phyloP scores from a whole-genome alignment of 768 basidiomycete genomes.

The Megacollybia marginata region DNA sequence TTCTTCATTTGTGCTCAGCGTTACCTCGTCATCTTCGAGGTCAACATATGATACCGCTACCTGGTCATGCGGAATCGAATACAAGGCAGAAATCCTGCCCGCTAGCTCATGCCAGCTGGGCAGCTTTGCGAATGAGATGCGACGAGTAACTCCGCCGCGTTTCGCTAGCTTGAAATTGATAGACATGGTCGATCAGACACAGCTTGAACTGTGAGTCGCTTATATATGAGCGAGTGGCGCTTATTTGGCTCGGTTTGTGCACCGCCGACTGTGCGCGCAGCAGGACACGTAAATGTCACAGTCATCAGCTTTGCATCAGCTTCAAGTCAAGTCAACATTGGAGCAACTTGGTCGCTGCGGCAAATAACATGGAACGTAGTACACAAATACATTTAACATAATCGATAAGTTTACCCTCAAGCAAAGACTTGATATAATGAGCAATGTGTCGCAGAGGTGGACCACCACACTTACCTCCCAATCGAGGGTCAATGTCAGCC shows the following conservation, averaged over 20 bases:
- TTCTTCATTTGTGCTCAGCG: constrained; percentile 70
- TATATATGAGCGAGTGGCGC: not conserved
- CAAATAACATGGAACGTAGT: not conserved
- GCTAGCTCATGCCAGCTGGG: constrained; percentile 58
- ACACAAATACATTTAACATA: not conserved
- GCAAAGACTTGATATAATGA: constrained; percentile 40
- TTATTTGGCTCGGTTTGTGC: not conserved
- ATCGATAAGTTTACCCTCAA: constrained; percentile 22
- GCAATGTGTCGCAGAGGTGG: too few species aligned
- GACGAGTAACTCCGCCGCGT: constrained; percentile 51
- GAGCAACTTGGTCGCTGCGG: too few species aligned
- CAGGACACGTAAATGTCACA: not conserved
- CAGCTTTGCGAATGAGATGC: constrained; percentile 38
- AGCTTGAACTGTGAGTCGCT: not conserved
- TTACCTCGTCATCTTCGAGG: constrained; percentile 67
- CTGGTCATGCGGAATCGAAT: constrained; percentile 48
- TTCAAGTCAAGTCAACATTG: too few species aligned
- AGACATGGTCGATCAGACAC: constrained; percentile 25
- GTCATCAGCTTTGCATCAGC: too few species aligned
- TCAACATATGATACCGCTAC: constrained; percentile 71
- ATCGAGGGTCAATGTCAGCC: constrained; percentile 51
- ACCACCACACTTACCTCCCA: constrained; percentile 27
- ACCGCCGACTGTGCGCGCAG: not conserved
- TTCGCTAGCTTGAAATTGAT: constrained; percentile 62
- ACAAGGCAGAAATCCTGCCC: constrained; percentile 43